Evolutionary conservation across 2,329 filamentous ascomycete genomes (phyloP).

Genomic region (Colletotrichum eleusines): DNA sequence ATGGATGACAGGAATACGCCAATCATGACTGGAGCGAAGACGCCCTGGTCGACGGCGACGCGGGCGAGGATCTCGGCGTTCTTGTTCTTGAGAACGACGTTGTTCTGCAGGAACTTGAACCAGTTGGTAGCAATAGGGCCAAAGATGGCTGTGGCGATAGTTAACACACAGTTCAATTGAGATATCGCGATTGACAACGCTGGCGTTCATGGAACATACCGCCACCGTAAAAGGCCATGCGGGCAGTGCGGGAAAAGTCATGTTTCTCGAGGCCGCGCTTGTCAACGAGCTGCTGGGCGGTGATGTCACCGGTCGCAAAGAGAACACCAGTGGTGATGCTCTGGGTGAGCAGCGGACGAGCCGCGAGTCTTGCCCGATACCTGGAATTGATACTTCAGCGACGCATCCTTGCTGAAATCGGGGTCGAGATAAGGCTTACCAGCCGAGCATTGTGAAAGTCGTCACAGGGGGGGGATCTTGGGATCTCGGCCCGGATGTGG

Average conservation of each 20-base stretch:
- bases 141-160: slow-evolving; percentile 72
- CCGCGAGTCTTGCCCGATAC: slow-evolving; percentile 88
- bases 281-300: slow-evolving; percentile 93
- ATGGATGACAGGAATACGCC: slow-evolving; percentile 85
- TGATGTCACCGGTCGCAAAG: slow-evolving; percentile 90
- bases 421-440: slow-evolving; percentile 13
- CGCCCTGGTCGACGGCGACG: slow-evolving; percentile 81
- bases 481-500: background rate
- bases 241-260: slow-evolving; percentile 76
- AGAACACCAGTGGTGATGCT: slow-evolving; percentile 90
- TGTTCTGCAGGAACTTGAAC: slow-evolving; percentile 82
- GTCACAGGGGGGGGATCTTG: background rate
- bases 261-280: slow-evolving; percentile 82
- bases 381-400: slow-evolving; percentile 50
- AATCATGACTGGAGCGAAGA: slow-evolving; percentile 89
- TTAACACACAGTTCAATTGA: background rate
- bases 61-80: slow-evolving; percentile 82
- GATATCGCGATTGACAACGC: background rate
- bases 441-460: slow-evolving; percentile 39
- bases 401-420: background rate
- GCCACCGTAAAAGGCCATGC: slow-evolving; percentile 86
- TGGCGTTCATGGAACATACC: slow-evolving; percentile 58
- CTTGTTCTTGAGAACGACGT: slow-evolving; percentile 72
- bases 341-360: slow-evolving; percentile 89
- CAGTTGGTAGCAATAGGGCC: slow-evolving; percentile 89